phyloP scores from a whole-genome alignment of 768 basidiomycete genomes.

The Mycena galericulata region DNA sequence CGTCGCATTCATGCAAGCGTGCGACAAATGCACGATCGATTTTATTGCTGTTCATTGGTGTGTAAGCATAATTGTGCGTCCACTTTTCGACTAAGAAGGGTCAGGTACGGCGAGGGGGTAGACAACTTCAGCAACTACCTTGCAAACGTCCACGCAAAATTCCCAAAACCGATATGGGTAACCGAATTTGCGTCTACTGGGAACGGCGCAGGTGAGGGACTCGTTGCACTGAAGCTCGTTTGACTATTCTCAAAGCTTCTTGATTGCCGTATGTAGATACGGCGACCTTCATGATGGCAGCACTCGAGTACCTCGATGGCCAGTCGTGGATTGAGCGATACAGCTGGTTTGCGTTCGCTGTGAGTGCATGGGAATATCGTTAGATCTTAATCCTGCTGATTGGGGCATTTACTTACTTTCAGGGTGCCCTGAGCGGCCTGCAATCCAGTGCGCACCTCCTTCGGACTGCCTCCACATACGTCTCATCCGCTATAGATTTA shows the following conservation, averaged over 20 bases:
- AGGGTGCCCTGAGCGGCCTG: slow-evolving; percentile 11
- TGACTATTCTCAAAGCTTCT: neutral
- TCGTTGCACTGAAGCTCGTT: neutral
- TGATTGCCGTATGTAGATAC: neutral
- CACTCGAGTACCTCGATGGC: slow-evolving; percentile 12
- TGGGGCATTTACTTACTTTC: too few relatives aligned
- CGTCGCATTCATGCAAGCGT: slow-evolving; percentile 32
- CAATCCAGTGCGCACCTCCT: slow-evolving; percentile 22
- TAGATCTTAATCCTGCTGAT: neutral
- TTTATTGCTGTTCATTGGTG: slow-evolving; percentile 53
- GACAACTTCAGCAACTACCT: slow-evolving; percentile 51
- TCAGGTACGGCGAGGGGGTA: slow-evolving; percentile 47
- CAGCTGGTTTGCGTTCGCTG: slow-evolving; percentile 28
- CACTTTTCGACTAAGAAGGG: too few relatives aligned
- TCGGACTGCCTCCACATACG: too few relatives aligned
- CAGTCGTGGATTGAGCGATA: slow-evolving; percentile 25
- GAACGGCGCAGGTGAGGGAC: slow-evolving; percentile 1
- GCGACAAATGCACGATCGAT: slow-evolving; percentile 36
- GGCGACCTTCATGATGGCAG: slow-evolving; percentile 9
- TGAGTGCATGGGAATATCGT: neutral
- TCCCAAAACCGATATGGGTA: slow-evolving; percentile 51
- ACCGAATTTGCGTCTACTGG: slow-evolving; percentile 46
- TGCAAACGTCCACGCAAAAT: slow-evolving; percentile 46
- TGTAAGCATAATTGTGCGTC: neutral
- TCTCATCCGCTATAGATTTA: slow-evolving; percentile 7